Percentiles rank a stretch among this genome's conserved stretches.
Evolutionary conservation across 345 rosid genomes (phyloP).

Genomic region (Salix suchowensis): DNA sequence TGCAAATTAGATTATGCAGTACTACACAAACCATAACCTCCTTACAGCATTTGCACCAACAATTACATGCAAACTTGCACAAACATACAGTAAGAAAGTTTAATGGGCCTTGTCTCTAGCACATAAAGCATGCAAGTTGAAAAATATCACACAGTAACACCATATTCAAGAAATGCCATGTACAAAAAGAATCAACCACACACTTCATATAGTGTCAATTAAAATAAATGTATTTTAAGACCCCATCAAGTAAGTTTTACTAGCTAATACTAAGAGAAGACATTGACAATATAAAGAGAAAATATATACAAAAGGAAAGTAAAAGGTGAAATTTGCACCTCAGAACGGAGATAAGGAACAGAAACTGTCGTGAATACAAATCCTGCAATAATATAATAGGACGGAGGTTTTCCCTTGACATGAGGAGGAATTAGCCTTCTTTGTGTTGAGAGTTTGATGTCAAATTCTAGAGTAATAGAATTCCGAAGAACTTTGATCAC

Average conservation of each 20-base stretch:
- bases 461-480: constrained; percentile 52
- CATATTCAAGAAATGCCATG: background rate
- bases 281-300: background rate
- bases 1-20: background rate
- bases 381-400: constrained; percentile 89
- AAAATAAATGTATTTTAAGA: background rate
- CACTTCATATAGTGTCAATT: background rate
- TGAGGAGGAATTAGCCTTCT: constrained; percentile 86
- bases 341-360: constrained; percentile 91
- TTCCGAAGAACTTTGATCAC: constrained; percentile 73
- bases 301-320: background rate
- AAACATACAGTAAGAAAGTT: background rate
- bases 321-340: constrained; percentile 41
- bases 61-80: background rate
- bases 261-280: background rate
- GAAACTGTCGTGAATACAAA: constrained; percentile 86
- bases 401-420: constrained; percentile 70
- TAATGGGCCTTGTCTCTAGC: background rate
- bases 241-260: background rate
- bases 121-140: background rate
- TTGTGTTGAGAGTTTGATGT: constrained; percentile 83
- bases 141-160: background rate
- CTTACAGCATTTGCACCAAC: background rate
- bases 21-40: background rate
- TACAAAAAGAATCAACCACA: background rate